These are phyloP conservation scores for Candida morakotiae DNA, from an alignment of 805 yeast species.

Conservation along the genomic window DNA sequence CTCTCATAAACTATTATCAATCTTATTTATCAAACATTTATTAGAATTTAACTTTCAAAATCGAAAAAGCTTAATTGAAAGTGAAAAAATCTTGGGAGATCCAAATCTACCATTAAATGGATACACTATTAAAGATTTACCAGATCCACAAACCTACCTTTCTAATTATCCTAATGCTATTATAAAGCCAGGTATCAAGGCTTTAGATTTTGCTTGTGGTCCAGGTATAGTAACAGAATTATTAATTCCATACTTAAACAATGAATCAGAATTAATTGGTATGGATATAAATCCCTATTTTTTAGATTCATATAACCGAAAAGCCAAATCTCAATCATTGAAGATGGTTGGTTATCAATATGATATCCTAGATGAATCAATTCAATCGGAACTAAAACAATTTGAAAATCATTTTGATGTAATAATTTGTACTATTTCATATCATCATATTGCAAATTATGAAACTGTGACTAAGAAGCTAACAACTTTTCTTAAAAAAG, in stretches of 20 bases:
- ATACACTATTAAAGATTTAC: slow-evolving; percentile 9
- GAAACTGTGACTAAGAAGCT: slow-evolving; percentile 25
- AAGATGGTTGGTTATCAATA: slow-evolving; percentile 13
- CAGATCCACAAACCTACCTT: slow-evolving; percentile 9
- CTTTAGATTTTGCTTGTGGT: slow-evolving; percentile 44
- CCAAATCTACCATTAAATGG: slow-evolving; percentile 11
- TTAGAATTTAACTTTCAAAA: slow-evolving; percentile 15
- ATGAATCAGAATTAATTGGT: slow-evolving; percentile 24
- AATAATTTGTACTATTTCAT: slow-evolving; percentile 32
- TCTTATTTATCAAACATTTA: slow-evolving; percentile 17
- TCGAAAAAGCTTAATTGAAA: slow-evolving; percentile 12
- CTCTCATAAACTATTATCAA: slow-evolving; percentile 13
- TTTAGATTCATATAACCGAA: slow-evolving; percentile 13
- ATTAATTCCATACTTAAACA: slow-evolving; percentile 25
- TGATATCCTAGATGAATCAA: slow-evolving; percentile 21
- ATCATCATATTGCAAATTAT: slow-evolving; percentile 36
- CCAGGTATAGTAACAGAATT: slow-evolving; percentile 32
- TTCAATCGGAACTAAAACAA: slow-evolving; percentile 10
- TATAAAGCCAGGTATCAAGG: slow-evolving; percentile 17
- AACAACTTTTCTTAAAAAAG: slow-evolving; percentile 26
- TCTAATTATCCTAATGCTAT: slow-evolving; percentile 10
- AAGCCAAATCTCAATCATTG: slow-evolving; percentile 2
- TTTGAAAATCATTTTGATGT: slow-evolving; percentile 25
- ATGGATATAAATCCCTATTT: slow-evolving; percentile 31
- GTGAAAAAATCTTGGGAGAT: slow-evolving; percentile 13